Evolutionary conservation across 768 basidiomycete species (phyloP).

Genomic region (Lactarius akahatsu): DNA sequence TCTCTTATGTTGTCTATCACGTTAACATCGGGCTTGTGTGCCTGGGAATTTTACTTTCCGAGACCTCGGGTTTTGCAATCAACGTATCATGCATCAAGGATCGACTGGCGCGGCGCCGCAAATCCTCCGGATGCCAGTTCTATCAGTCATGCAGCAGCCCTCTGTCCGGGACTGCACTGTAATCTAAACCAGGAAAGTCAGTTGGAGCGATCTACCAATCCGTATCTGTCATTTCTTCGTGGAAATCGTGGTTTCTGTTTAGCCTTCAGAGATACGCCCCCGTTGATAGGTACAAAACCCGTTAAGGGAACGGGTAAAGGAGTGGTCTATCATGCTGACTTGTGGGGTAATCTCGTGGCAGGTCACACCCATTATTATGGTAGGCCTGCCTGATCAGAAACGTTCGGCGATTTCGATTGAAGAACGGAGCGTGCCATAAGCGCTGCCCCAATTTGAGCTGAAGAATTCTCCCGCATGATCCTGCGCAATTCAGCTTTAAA

Average conservation of each 20-base stretch:
- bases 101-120: slow-evolving; percentile 3
- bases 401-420: background rate
- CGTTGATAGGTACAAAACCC: background rate
- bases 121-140: background rate
- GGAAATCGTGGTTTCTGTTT: background rate
- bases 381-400: background rate
- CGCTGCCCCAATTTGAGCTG: background rate
- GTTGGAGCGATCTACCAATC: background rate
- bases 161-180: background rate
- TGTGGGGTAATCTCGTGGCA: background rate
- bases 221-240: background rate
- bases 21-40: background rate
- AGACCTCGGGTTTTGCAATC: slow-evolving; percentile 8
- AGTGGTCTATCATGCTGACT: background rate
- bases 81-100: background rate
- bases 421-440: slow-evolving; percentile 2
- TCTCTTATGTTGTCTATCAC: slow-evolving; percentile 9
- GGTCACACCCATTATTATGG: background rate
- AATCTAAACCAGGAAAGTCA: background rate
- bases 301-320: background rate
- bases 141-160: background rate
- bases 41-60: slow-evolving; percentile 12
- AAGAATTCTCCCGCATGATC: background rate
- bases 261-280: background rate
- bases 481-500: slow-evolving; percentile 2